Evolutionary conservation across 2,329 filamentous ascomycete genomes (phyloP), one percentile per base, ranked within the genome.

Genomic region (Dothideomycetes sp.): DNA sequence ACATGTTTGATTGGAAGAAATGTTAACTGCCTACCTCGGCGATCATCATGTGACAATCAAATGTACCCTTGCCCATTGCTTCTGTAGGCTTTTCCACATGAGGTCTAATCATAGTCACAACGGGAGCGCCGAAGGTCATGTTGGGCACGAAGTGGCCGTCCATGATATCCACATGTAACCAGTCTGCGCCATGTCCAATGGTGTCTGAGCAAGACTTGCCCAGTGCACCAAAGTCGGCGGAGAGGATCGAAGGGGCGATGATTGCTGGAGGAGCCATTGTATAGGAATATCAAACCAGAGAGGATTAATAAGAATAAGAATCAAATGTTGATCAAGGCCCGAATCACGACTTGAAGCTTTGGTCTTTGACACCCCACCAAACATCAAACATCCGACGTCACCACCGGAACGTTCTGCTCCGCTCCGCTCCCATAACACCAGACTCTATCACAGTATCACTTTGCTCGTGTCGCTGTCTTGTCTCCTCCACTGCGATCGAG

Each of bases 31-130:
- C 22, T 71, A 89, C 85, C 81, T 98, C 89, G 54, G 86, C 79
- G 58, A 98, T 94, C 91, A 98, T 98, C 91, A 98, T 96, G 66
- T 98, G 91, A 73, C 91, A 98, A 65, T 98, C 91, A 60, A 98
- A 98, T 11, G 89, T 96, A 46, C 91, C 91, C 52, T 80, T 83
- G 38, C 84, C 87, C 50, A 81, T 70, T 24, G 73, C 73, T 37
- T 73, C 68, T 31, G 70, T 70, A 3, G 87, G 88, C 50, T 73
- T 72, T 42, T 85, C 80, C 53, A 98, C 88, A 54, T 94, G 84
- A 34, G 75, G 71, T 47, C 91, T 79, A 54, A 98, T 91, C 69
- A 89, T 94, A 51, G 86, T 89, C 34, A 98, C 91, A 29, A 98
- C 87, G 4, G 89, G 88, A 15, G 89, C 80, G 44, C 91, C 91